A percentile compares a stretch with the other conserved stretches of the same genome.
phyloP scores from a whole-genome alignment of 768 basidiomycete species.

The Tephrocybe sp. region DNA sequence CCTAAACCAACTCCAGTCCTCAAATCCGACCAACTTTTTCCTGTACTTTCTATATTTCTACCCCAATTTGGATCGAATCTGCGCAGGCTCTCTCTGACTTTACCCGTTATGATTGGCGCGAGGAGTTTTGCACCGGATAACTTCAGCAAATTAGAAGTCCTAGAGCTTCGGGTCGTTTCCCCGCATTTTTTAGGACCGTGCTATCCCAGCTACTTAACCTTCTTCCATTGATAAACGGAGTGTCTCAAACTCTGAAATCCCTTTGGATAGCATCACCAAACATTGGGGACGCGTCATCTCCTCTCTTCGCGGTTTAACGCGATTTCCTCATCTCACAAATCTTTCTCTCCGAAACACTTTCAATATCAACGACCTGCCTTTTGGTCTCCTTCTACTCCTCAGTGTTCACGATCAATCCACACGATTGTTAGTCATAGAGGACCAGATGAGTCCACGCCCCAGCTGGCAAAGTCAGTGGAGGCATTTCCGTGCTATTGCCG shows the following conservation, averaged over 20 bases:
- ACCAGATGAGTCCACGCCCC: not conserved
- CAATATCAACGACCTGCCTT: not conserved
- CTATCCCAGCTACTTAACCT: not conserved
- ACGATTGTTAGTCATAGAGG: not conserved
- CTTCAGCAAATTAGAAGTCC: not conserved
- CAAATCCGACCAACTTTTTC: not conserved
- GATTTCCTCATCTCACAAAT: not conserved
- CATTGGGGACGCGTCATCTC: not conserved
- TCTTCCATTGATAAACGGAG: constrained; percentile 2
- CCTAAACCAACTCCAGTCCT: not conserved
- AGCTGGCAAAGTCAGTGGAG: not conserved
- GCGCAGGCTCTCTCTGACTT: not conserved
- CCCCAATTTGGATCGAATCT: not conserved
- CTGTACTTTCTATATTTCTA: not conserved
- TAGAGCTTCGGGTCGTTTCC: not conserved
- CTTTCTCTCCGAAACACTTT: not conserved
- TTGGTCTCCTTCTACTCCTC: not conserved
- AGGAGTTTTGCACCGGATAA: not conserved
- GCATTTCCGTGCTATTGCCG: not conserved
- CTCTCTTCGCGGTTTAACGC: not conserved
- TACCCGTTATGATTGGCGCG: not conserved
- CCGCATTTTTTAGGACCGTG: not conserved
- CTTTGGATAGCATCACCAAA: not conserved
- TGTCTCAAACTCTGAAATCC: not conserved
- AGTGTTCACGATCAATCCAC: not conserved